Conservation (phyloP, 164 flowering plant species). For the Paratinospora sagittata region DNA sequence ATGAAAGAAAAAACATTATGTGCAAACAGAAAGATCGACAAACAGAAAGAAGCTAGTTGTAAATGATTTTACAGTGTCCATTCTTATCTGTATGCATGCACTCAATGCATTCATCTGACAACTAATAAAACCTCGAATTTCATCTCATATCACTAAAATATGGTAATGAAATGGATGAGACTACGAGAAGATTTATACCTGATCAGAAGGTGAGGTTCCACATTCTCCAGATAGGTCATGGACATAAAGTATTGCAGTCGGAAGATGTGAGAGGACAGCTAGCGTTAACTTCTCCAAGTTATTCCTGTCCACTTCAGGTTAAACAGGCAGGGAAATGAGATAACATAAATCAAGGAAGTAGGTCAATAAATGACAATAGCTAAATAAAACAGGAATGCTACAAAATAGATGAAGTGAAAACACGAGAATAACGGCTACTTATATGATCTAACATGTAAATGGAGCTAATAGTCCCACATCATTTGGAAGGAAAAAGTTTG, state of each 20-base stretch:
- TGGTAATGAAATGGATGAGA: neutral
- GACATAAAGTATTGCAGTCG: slow-evolving; percentile 86
- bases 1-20: too few relatives aligned
- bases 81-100: neutral
- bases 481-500: too few relatives aligned
- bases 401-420: neutral
- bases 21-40: too few relatives aligned
- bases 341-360: slow-evolving; percentile 1
- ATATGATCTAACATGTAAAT: too few relatives aligned
- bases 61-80: neutral
- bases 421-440: neutral
- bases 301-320: slow-evolving; percentile 73
- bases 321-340: slow-evolving; percentile 10
- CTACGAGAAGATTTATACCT: slow-evolving; percentile 38
- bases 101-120: neutral
- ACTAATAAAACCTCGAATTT: neutral
- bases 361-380: neutral
- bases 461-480: too few relatives aligned
- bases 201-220: slow-evolving; percentile 89
- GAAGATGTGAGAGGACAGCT: slow-evolving; percentile 90
- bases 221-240: slow-evolving; percentile 97
- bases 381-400: neutral
- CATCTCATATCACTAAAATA: neutral
- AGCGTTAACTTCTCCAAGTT: slow-evolving; percentile 93
- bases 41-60: neutral